Evolutionary conservation across 2,329 filamentous ascomycete species (phyloP), one percentile per base, ranked within the genome.

Genomic region (Hypoxylon sp.): DNA sequence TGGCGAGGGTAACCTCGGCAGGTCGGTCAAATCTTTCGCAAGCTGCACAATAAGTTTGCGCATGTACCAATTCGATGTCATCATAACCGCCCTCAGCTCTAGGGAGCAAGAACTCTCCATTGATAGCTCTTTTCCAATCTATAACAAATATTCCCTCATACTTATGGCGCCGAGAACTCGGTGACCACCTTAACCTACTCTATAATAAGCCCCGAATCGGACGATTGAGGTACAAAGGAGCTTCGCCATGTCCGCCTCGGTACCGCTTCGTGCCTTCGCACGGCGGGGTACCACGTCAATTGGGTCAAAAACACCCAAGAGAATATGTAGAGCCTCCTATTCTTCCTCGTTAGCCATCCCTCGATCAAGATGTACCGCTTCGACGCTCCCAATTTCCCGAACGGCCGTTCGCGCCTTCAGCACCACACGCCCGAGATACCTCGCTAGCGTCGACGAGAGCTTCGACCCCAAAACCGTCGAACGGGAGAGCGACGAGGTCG

Each of bases 401-500:
- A 58, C 53, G 14, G 59, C 70, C 37, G 13, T 66, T 30, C 78
- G 82, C 22, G 61, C 75, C 13, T 84, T 85, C 61, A 82, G 79
- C 73, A 82, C 80, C 1, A 79, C 77, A 31, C 72, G 64, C 30
- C 66, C 73, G 14, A 74, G 74, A 37, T 71, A 55, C 22, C 69
- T 77, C 51, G 78, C 76, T 54, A 79, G 76, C 53, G 78, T 72
- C 27, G 83, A 88, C 63, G 88, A 89, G 37, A 77, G 83, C 62
- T 92, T 93, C 74, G 90, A 94, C 77, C 91, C 91, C 7, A 81
- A 83, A 25, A 82, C 81, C 61, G 85, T 95, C 64, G 95, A 98
- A 72, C 91, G 96, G 72, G 96, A 98, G 80, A 92, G 90, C 60
- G 96, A 99, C 77, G 85, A 96, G 82, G 96, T 99, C 31, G 96